Evolutionary conservation across 2,329 filamentous ascomycete species (phyloP), one percentile per base, ranked within the genome.

Genomic region (Neoscytalidium dimidiatum): DNA sequence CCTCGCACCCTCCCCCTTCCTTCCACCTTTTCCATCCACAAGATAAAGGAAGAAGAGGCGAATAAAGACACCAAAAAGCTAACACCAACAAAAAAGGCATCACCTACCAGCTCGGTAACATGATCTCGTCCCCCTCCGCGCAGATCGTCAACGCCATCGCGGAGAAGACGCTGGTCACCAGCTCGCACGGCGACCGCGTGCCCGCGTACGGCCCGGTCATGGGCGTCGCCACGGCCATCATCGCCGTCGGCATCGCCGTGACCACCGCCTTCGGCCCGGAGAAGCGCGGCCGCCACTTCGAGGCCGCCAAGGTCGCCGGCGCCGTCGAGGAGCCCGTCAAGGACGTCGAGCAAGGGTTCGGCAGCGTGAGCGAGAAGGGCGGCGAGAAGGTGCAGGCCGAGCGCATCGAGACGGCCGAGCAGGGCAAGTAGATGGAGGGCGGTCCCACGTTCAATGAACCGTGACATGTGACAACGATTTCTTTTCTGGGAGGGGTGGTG

Each of bases 81-180:
- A 19, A 46, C 26, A 8, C 11, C 13, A n/a, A n/a, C 26, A 19
- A 13, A 13, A 35, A 8, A 64, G 62, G 89, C 48, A 84, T 90
- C 58, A 88, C 88, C 0, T 92, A 92, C 76, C 90, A 92, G 79
- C 77, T 92, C 8, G 90, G 90, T 6, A 92, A 92, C 80, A 88
- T 92, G 83, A 88, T 90, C 61, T 89, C 88, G 1, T 89, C 88
- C 0, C 89, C 90, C 0, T 89, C 86, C 0, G 88, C 90, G 0
- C 90, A 93, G 75, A 93, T 94, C 53, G 88, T 93, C 73, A 92
- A 92, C 66, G 89, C 88, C 13, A 83, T 93, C 58, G 83, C 90
- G 1, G 90, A 93, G 71, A 66, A 64, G 33, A 70, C 69, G 17
- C 69, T 71, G 38, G 80, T 92, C 51, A 86, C 76, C 0, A 81